phyloP scores from a whole-genome alignment of 202 grass and related monocot species.

The Panicum hallii region DNA sequence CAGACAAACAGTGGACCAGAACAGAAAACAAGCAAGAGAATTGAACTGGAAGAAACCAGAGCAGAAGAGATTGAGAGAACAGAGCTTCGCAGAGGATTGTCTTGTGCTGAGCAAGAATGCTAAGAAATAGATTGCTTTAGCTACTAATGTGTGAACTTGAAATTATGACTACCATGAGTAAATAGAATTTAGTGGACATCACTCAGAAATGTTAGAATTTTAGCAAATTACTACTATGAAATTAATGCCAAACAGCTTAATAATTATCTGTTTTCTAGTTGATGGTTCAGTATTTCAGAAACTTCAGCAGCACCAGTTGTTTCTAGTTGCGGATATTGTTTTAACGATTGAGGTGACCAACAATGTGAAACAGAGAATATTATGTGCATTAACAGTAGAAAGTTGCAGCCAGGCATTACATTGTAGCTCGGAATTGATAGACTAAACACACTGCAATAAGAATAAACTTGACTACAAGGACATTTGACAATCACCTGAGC shows the following conservation, averaged over 20 bases:
- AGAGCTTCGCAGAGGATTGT: not conserved
- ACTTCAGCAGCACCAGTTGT: no score
- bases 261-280: not conserved
- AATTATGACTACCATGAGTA: slow-evolving; percentile 8
- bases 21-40: fast-evolving
- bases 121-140: slow-evolving; percentile 14
- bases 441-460: not conserved
- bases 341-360: not conserved
- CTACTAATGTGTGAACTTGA: not conserved
- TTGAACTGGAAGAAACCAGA: no score
- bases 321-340: no score
- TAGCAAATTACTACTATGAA: not conserved
- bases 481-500: slow-evolving; percentile 64
- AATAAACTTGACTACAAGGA: not conserved
- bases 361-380: not conserved
- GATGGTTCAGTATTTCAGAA: no score
- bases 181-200: not conserved
- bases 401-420: not conserved
- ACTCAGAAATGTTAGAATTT: not conserved
- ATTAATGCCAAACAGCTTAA: not conserved
- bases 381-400: not conserved
- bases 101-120: not conserved
- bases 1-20: not conserved
- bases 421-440: not conserved
- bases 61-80: not conserved